Conservation (phyloP, 495 filamentous ascomycete species). For the Cercophora samala region DNA sequence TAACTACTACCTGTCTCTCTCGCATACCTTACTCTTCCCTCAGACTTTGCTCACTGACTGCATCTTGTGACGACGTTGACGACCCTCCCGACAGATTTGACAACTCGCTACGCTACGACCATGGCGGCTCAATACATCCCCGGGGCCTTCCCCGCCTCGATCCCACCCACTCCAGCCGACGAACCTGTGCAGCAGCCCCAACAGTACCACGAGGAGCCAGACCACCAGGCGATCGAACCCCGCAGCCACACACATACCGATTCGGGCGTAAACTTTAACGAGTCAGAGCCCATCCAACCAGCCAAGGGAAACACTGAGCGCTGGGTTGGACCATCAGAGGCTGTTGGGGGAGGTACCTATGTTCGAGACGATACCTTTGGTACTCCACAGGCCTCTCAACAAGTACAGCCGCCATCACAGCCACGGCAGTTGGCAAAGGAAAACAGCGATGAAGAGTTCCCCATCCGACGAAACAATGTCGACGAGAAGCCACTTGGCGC, state of each 20-base stretch:
- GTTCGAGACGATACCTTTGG: slow-evolving; percentile 4
- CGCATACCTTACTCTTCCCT: background rate
- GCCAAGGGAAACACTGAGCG: background rate
- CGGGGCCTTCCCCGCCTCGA: slow-evolving; percentile 16
- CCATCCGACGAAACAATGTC: background rate
- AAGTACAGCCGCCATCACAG: background rate
- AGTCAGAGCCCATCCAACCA: slow-evolving; percentile 10
- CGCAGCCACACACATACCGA: slow-evolving; percentile 33
- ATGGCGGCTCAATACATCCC: slow-evolving; percentile 7
- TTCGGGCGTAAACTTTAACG: slow-evolving; percentile 32
- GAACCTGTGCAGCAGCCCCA: slow-evolving; percentile 10
- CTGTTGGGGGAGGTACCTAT: slow-evolving; percentile 20
- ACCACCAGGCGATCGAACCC: slow-evolving; percentile 29
- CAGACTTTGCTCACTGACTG: background rate
- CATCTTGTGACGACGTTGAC: background rate
- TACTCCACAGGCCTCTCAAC: background rate
- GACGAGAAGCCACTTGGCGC: background rate
- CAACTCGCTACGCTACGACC: background rate
- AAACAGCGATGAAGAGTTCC: background rate
- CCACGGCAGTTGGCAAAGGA: background rate
- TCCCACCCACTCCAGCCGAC: slow-evolving; percentile 15
- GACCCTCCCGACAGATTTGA: background rate
- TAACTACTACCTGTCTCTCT: background rate
- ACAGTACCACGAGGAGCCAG: background rate
- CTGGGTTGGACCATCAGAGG: slow-evolving; percentile 14